Base-by-base conservation (phyloP, 441 rosid genomes). In the Populus tomentosa region DNA sequence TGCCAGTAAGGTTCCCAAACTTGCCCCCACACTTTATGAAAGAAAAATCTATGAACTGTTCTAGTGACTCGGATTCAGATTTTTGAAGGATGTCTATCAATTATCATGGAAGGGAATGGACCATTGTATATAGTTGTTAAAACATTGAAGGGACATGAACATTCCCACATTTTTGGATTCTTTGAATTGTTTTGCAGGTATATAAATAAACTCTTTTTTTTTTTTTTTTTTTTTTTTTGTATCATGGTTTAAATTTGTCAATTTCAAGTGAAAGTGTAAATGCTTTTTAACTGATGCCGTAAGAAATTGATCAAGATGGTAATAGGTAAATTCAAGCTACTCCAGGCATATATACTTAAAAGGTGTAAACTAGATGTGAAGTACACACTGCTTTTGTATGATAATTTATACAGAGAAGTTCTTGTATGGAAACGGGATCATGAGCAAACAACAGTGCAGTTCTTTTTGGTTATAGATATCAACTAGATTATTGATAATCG, bases 11-110 rank as follows among this genome's bases (percentile, higher is more conserved):
- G 82, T 94, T 92, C 73, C 92, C 97, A 2, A 87, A 88, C 77
- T 84, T 94, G 88, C 94, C 95, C 6, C 87, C 85, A 35, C 89
- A 85, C 82, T 90, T 89, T 85, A 62, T 88, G 78, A 73, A 79
- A 7, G 89, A 81, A 14, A 87, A 82, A 79, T 78, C 86, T 26
- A 26, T 72, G 20, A 85, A 86, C 79, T 81, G 71, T 76, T 88
- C 90, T 38, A 86, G 86, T 73, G 94, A 87, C 36, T 90, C 96
- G 6, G 94, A 93, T 78, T 50, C 77, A 64, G 98, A 91, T 65
- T 80, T 73, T 59, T 95, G 88, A 89, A 72, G 11, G 11, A 18
- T 67, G 53, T 79, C 70, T 35, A 42, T 70, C 8, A 10, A n/a
- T 59, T n/a, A 7, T 7, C 32, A 42, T 63, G 69, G 23, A 42